phyloP scores from a whole-genome alignment of 805 yeast species.

The Blastobotrys attinorum region DNA sequence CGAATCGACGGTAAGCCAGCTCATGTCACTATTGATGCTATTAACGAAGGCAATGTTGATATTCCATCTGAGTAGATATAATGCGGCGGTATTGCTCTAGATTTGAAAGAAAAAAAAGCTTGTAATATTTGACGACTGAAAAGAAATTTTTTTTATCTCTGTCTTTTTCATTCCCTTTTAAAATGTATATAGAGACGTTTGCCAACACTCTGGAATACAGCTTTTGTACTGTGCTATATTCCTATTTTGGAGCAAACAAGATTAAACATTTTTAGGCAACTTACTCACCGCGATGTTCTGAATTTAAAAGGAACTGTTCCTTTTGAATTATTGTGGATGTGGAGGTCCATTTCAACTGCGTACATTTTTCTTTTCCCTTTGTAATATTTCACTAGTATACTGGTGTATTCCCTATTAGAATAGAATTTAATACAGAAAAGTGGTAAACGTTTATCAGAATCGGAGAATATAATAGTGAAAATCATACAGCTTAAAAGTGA shows the following conservation, averaged over 20 bases:
- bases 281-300: slow-evolving; percentile 62
- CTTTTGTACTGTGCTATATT: slow-evolving; percentile 51
- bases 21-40: slow-evolving; percentile 97
- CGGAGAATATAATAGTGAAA: no score
- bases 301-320: no score
- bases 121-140: slow-evolving; percentile 4
- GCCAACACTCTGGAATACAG: slow-evolving; percentile 91
- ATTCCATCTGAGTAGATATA: slow-evolving; percentile 18
- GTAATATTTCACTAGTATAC: no score
- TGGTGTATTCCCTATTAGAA: no score
- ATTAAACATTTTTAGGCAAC: slow-evolving; percentile 40
- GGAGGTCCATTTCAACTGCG: slow-evolving; percentile 66
- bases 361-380: slow-evolving; percentile 29
- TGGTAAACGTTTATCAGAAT: no score
- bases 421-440: no score
- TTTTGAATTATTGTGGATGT: no score
- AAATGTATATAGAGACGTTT: slow-evolving; percentile 39
- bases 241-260: slow-evolving; percentile 93
- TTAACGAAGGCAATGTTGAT: slow-evolving; percentile 97
- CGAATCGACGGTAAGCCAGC: slow-evolving; percentile 99
- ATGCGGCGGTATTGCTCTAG: slow-evolving; percentile 3
- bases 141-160: neutral
- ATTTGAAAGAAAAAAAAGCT: slow-evolving; percentile 4
- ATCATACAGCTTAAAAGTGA: no score
- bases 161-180: neutral